A percentile compares a stretch with the other conserved stretches of the same genome.
phyloP scores from a whole-genome alignment of 768 basidiomycete genomes.

The Neoboletus magnificus region DNA sequence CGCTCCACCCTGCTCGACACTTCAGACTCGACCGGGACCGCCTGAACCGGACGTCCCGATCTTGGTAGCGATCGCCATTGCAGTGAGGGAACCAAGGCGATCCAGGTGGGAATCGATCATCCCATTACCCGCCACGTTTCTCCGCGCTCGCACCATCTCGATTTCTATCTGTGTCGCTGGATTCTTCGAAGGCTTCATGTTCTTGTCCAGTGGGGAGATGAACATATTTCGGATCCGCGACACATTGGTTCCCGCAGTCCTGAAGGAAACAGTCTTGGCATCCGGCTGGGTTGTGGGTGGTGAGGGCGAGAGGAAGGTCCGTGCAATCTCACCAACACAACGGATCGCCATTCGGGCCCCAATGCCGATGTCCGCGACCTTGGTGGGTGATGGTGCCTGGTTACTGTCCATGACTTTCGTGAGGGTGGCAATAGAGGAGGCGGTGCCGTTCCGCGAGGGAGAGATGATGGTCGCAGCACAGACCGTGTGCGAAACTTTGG shows the following conservation, averaged over 20 bases:
- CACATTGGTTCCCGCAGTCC: neutral
- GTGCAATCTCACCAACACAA: too few relatives aligned
- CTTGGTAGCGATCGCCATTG: neutral
- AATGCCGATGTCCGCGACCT: too few relatives aligned
- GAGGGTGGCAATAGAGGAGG: too few relatives aligned
- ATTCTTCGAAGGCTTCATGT: neutral
- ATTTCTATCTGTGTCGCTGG: constrained; percentile 4
- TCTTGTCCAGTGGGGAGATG: constrained; percentile 3
- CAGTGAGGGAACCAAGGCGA: neutral
- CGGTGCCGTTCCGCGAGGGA: too few relatives aligned
- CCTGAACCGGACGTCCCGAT: neutral
- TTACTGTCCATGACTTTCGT: too few relatives aligned
- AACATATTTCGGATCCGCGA: constrained; percentile 1
- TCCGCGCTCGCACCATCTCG: constrained; percentile 3
- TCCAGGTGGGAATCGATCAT: neutral
- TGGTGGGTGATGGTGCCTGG: too few relatives aligned
- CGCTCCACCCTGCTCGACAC: neutral
- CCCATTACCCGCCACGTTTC: neutral
- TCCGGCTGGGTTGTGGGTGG: neutral
- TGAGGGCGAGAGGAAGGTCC: neutral
- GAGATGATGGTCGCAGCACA: too few relatives aligned
- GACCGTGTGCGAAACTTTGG: too few relatives aligned
- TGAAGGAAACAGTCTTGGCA: neutral
- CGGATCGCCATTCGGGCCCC: too few relatives aligned
- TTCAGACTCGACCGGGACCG: neutral